These are phyloP conservation scores for Acmispon strigosus DNA, from an alignment of 306 rosid species.

Conservation along the genomic window DNA sequence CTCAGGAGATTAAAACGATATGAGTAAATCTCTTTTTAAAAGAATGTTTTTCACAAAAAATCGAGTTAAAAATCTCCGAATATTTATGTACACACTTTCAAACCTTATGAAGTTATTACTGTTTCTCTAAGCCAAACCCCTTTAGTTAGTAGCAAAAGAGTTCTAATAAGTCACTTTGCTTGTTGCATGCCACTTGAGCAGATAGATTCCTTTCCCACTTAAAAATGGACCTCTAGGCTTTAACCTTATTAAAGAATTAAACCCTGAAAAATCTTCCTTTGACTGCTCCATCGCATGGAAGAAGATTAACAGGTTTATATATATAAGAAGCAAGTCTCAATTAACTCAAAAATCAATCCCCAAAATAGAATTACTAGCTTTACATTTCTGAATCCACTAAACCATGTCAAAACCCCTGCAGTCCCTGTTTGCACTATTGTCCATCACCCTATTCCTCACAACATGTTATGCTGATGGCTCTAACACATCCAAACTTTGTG, in stretches of 20 bases:
- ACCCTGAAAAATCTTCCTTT: not conserved
- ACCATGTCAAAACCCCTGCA: conserved; percentile 11
- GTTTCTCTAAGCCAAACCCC: too few relatives aligned
- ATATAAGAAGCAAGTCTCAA: not conserved
- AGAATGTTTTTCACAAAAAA: too few relatives aligned
- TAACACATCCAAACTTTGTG: conserved; percentile 3
- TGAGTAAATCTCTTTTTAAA: too few relatives aligned
- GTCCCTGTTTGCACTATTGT: not conserved
- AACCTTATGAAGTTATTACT: too few relatives aligned
- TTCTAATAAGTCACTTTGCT: not conserved
- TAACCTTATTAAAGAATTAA: not conserved
- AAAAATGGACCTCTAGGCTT: not conserved
- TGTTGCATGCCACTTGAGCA: not conserved
- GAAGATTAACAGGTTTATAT: conserved; percentile 14
- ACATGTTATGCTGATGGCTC: not conserved
- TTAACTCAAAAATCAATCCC: not conserved
- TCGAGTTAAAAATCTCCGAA: too few relatives aligned
- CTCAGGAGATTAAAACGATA: too few relatives aligned
- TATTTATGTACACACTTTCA: too few relatives aligned
- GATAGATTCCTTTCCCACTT: conserved; percentile 26
- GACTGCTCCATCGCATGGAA: not conserved
- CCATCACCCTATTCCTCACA: conserved; percentile 9
- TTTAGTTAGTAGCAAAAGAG: not conserved
- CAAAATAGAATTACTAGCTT: not conserved
- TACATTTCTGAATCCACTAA: not conserved